Percentiles rank a stretch among this genome's conserved stretches.
phyloP scores from a whole-genome alignment of 257 asterid species.

The Solanum bulbocastanum region DNA sequence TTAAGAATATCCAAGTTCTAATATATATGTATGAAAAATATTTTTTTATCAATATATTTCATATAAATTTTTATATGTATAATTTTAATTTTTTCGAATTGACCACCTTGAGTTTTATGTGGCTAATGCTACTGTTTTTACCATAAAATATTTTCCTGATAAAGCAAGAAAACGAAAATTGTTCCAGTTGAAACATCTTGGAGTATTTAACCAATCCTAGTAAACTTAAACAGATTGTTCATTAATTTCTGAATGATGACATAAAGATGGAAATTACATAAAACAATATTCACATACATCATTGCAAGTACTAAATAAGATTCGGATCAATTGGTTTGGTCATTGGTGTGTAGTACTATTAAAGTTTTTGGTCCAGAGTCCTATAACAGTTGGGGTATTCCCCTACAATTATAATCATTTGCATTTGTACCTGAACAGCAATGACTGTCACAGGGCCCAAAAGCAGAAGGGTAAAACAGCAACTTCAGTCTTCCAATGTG shows the following conservation, averaged over 20 bases:
- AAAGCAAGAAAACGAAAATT: not conserved
- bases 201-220: not conserved
- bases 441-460: not conserved
- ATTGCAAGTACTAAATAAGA: not conserved
- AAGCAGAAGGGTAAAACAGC: not conserved
- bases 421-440: not conserved
- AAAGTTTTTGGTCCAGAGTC: not conserved
- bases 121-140: not conserved
- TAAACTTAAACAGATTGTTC: not conserved
- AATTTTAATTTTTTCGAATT: not conserved
- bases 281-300: not conserved
- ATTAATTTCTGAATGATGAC: not conserved
- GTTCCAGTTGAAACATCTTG: not conserved
- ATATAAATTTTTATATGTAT: too few species aligned
- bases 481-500: not conserved
- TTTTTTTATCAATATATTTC: too few species aligned
- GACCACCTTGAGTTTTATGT: not conserved
- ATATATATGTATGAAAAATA: not conserved
- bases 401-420: not conserved
- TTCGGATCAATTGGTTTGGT: not conserved
- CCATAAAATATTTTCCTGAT: not conserved
- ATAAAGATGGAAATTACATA: not conserved
- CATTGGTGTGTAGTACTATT: not conserved
- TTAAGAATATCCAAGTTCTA: too few species aligned
- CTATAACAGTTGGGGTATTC: not conserved